phyloP scores from a whole-genome alignment of 1,139 yeast species.

The Maudiozyma humilis region DNA sequence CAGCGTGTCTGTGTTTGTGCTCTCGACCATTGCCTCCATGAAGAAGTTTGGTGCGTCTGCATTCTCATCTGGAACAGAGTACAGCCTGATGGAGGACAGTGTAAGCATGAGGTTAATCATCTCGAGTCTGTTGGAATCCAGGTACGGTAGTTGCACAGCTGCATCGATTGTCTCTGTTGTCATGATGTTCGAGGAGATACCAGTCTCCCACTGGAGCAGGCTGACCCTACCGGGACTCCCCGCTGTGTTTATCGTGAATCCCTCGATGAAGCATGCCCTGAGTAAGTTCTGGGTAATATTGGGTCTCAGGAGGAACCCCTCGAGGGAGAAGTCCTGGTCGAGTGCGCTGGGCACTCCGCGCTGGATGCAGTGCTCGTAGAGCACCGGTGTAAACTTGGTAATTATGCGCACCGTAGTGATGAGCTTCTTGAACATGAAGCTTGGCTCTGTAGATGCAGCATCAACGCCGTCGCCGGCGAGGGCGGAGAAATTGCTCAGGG shows the following conservation, averaged over 20 bases:
- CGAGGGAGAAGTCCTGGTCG: slow-evolving; percentile 1
- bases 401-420: slow-evolving; percentile 60
- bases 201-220: slow-evolving; percentile 20
- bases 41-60: background rate
- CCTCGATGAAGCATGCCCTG: slow-evolving; percentile 44
- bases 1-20: background rate
- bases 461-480: slow-evolving; percentile 9
- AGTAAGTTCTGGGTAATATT: slow-evolving; percentile 1
- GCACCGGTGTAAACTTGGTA: slow-evolving; percentile 57
- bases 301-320: background rate
- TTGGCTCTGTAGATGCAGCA: background rate
- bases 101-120: slow-evolving; percentile 54
- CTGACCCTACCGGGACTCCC: slow-evolving; percentile 8
- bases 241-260: slow-evolving; percentile 25
- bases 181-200: slow-evolving; percentile 12
- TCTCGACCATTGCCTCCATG: background rate
- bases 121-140: slow-evolving; percentile 63
- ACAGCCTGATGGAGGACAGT: slow-evolving; percentile 58
- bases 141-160: slow-evolving; percentile 32
- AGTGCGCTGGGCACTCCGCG: background rate
- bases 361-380: slow-evolving; percentile 40
- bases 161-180: background rate
- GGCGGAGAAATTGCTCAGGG: slow-evolving; percentile 27
- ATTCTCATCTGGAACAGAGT: slow-evolving; percentile 20
- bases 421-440: slow-evolving; percentile 16